A percentile compares a stretch with the other conserved stretches of the same genome.
Conservation (phyloP, 495 filamentous ascomycete genomes). For the Margaritispora aquatica region DNA sequence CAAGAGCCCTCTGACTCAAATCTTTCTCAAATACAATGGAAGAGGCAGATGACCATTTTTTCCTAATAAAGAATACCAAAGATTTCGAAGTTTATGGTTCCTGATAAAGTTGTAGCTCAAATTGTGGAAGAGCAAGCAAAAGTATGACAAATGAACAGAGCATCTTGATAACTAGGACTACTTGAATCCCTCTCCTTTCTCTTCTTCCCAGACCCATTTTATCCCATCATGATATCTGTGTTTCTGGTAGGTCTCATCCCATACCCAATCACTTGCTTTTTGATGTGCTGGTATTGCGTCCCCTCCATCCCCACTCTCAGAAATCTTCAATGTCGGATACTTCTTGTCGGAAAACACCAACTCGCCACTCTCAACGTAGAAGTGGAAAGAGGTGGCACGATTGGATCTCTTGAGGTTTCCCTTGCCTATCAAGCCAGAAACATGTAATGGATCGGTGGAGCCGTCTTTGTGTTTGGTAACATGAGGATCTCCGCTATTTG, state of each 20-base stretch:
- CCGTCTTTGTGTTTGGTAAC: slow-evolving; percentile 2
- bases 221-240: neutral
- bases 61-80: no score
- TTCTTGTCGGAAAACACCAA: slow-evolving; percentile 6
- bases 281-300: neutral
- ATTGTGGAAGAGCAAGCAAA: no score
- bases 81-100: no score
- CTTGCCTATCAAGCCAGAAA: slow-evolving; percentile 8
- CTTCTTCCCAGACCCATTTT: slow-evolving; percentile 4
- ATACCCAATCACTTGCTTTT: neutral
- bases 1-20: no score
- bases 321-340: neutral
- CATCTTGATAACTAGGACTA: neutral
- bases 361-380: slow-evolving; percentile 1
- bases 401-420: slow-evolving; percentile 10
- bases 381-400: slow-evolving; percentile 8
- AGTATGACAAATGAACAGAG: no score
- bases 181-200: neutral
- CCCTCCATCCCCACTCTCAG: neutral
- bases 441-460: slow-evolving; percentile 2
- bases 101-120: no score
- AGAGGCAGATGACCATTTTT: no score
- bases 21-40: no score
- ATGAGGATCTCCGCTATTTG: slow-evolving; percentile 7
- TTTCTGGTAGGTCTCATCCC: neutral